Conservation (phyloP, 176 grass and related monocot genomes). For the Chloris gayana region DNA sequence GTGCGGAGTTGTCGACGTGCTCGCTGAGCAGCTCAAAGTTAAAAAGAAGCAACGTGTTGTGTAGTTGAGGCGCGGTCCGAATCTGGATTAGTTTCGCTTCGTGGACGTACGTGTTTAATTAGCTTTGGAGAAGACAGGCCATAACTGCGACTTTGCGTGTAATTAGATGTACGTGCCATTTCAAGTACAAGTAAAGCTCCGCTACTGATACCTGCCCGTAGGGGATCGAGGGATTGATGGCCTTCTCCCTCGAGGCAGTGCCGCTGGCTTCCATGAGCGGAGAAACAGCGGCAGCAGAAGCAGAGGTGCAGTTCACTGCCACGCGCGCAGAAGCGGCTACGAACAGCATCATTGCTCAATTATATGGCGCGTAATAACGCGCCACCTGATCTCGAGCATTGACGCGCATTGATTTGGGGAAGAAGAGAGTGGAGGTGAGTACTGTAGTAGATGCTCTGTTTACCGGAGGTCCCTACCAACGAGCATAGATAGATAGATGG, state of each 20-base stretch:
- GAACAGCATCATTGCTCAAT: constrained; percentile 51
- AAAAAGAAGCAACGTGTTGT: not conserved
- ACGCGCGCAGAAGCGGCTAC: not conserved
- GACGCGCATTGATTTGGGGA: not conserved
- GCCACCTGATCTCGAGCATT: not conserved
- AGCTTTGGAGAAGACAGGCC: not conserved
- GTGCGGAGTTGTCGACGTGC: too few species aligned
- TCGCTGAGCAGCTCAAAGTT: too few species aligned
- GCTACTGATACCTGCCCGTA: not conserved
- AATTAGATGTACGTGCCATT: not conserved
- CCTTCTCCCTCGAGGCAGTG: not conserved
- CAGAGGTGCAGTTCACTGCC: constrained; percentile 5
- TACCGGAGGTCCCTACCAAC: too few species aligned
- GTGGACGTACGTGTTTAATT: not conserved
- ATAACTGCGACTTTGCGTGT: not conserved
- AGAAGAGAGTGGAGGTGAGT: too few species aligned
- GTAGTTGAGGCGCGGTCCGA: not conserved
- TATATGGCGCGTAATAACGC: not conserved
- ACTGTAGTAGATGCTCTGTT: too few species aligned
- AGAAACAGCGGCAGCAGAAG: not conserved
- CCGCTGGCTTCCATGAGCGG: not conserved
- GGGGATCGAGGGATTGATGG: not conserved
- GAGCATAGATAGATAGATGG: too few species aligned
- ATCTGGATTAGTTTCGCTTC: not conserved
- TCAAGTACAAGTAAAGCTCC: not conserved